phyloP scores from a whole-genome alignment of 441 rosid species.

The Breynia disticha region DNA sequence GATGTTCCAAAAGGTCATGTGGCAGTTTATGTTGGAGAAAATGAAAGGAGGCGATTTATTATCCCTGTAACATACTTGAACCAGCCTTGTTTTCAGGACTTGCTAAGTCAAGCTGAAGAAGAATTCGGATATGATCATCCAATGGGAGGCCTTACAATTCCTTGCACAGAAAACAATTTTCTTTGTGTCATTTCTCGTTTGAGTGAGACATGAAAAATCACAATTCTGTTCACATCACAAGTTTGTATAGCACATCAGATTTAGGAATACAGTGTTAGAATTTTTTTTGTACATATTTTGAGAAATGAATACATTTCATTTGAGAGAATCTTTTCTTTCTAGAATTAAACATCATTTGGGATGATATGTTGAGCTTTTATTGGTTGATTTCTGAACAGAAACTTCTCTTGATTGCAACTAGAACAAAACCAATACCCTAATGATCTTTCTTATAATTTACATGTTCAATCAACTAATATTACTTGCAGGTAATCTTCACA shows the following conservation, averaged over 20 bases:
- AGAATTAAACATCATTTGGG: no score
- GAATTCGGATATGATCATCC: not conserved
- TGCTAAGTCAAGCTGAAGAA: not conserved
- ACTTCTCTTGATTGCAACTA: no score
- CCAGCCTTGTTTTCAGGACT: not conserved
- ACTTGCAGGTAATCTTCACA: no score
- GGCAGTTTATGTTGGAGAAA: not conserved
- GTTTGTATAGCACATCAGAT: not conserved
- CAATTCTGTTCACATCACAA: not conserved
- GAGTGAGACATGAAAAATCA: not conserved
- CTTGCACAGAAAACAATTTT: not conserved
- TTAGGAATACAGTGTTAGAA: no score
- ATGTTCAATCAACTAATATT: no score
- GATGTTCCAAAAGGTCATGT: not conserved
- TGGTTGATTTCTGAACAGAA: no score
- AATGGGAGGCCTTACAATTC: not conserved
- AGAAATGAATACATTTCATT: no score
- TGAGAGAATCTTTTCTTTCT: no score
- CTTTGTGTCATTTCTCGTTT: not conserved
- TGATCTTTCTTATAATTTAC: no score
- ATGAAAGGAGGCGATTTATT: not conserved
- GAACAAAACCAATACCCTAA: no score
- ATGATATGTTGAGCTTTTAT: no score
- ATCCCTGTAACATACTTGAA: not conserved
- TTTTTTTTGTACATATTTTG: no score